Conservation (phyloP, 1,284 basidiomycete genomes). For the Naganishia sp. region DNA sequence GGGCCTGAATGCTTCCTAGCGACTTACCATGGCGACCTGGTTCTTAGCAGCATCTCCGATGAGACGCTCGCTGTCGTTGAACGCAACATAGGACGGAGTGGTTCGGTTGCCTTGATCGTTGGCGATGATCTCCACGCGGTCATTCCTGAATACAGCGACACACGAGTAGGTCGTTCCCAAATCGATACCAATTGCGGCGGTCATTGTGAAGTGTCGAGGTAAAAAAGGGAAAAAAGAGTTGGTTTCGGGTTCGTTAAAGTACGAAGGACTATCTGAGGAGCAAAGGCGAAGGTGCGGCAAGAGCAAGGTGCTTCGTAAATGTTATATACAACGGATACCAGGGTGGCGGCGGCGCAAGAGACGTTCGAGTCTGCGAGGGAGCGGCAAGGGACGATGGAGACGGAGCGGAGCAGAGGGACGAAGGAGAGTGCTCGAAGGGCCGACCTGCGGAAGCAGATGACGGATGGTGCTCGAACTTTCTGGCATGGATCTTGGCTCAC, state of each 20-base stretch:
- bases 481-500: neutral
- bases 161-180: slow-evolving; percentile 76
- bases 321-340: slow-evolving; percentile 3
- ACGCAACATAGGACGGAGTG: slow-evolving; percentile 90
- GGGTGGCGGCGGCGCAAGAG: neutral
- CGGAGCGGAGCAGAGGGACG: neutral
- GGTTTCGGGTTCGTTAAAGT: slow-evolving; percentile 14
- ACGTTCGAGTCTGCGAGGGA: neutral
- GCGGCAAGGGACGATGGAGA: neutral
- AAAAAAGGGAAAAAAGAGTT: neutral
- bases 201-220: slow-evolving; percentile 39
- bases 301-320: neutral
- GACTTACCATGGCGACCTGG: slow-evolving; percentile 77
- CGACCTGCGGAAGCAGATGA: slow-evolving; percentile 1
- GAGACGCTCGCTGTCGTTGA: slow-evolving; percentile 89
- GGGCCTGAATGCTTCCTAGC: neutral
- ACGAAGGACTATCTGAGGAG: slow-evolving; percentile 22
- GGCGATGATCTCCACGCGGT: slow-evolving; percentile 92
- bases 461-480: neutral
- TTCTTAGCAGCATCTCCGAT: slow-evolving; percentile 86
- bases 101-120: slow-evolving; percentile 96
- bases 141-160: slow-evolving; percentile 96
- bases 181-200: slow-evolving; percentile 90
- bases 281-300: neutral
- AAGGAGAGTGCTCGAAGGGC: neutral